Conservation (phyloP, 352 stramenopile genomes). For the Chrysophaeum taylorii region DNA sequence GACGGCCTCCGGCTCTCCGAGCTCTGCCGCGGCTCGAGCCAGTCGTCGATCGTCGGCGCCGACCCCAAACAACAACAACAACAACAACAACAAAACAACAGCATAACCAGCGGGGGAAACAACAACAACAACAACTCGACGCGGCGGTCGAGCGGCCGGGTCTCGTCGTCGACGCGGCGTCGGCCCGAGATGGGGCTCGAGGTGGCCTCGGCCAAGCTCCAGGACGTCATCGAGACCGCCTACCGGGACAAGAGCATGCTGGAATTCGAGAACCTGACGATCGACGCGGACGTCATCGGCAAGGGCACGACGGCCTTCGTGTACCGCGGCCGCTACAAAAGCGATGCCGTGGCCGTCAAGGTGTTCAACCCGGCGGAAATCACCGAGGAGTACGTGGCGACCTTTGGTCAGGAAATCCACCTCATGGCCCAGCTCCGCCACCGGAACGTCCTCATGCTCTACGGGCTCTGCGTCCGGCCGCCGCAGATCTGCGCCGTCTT, state of each 20-base stretch:
- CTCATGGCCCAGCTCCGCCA: conserved; percentile 42
- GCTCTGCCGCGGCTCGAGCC: conserved; percentile 31
- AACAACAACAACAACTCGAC: too few relatives aligned
- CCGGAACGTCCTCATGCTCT: conserved; percentile 47
- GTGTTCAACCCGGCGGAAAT: conserved; percentile 50
- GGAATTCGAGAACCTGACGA: conserved; percentile 54
- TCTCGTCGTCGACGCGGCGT: neutral
- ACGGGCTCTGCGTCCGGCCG: conserved; percentile 57
- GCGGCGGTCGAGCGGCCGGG: too few relatives aligned
- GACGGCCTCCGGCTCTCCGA: conserved; percentile 33
- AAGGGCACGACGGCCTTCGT: conserved; percentile 39
- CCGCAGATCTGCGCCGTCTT: conserved; percentile 56
- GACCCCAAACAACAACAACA: neutral
- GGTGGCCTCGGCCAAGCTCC: conserved; percentile 40
- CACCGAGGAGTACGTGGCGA: conserved; percentile 36
- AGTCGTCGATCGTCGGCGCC: conserved; percentile 20
- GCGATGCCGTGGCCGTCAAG: conserved; percentile 44
- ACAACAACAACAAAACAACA: conserved; percentile 28
- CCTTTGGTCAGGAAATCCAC: conserved; percentile 43
- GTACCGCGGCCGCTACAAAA: conserved; percentile 35
- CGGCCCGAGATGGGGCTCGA: conserved; percentile 23
- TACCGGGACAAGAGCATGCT: conserved; percentile 62
- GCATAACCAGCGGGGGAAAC: too few relatives aligned
- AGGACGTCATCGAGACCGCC: conserved; percentile 46
- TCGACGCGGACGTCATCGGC: conserved; percentile 45